Percentiles rank a stretch among this genome's conserved stretches.
These are phyloP conservation scores for Globisporangium spiculum DNA, from an alignment of 352 stramenopile genomes.

Conservation along the genomic window DNA sequence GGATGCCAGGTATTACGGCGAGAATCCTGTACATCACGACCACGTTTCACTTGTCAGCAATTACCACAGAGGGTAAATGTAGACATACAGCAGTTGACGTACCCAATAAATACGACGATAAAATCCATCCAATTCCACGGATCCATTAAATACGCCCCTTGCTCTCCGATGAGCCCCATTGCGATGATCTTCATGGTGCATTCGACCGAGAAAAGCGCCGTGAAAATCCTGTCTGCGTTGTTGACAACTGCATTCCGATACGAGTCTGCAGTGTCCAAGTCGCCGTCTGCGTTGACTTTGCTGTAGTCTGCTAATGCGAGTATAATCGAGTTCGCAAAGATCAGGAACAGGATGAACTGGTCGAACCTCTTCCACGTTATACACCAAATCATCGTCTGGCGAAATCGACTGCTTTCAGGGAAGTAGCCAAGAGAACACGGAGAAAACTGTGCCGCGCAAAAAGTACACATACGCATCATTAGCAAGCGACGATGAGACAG, in stretches of 20 bases:
- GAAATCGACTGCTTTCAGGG: slow-evolving; percentile 44
- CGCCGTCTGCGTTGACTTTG: slow-evolving; percentile 39
- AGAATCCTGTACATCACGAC: slow-evolving; percentile 35
- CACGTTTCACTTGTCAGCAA: background rate
- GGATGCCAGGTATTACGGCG: slow-evolving; percentile 58
- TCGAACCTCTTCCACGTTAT: slow-evolving; percentile 80
- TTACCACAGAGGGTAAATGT: background rate
- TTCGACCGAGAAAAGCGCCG: slow-evolving; percentile 82
- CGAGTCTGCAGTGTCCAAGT: slow-evolving; percentile 39
- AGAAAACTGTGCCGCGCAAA: slow-evolving; percentile 37
- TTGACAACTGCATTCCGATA: slow-evolving; percentile 60
- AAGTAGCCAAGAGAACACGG: slow-evolving; percentile 54
- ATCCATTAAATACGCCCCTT: slow-evolving; percentile 82
- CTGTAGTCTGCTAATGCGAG: slow-evolving; percentile 79
- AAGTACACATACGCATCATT: background rate
- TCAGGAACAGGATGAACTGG: slow-evolving; percentile 81
- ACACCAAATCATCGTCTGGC: slow-evolving; percentile 57
- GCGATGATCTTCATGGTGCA: slow-evolving; percentile 88
- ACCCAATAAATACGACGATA: slow-evolving; percentile 85
- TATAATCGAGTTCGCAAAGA: slow-evolving; percentile 81
- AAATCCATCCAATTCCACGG: slow-evolving; percentile 91
- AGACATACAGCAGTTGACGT: slow-evolving; percentile 10
- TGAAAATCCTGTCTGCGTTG: slow-evolving; percentile 52
- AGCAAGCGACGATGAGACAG: background rate
- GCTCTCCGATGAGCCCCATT: slow-evolving; percentile 69